Evolutionary conservation across 2,329 filamentous ascomycete genomes (phyloP), one percentile per base, ranked within the genome.

Genomic region (Xylariaceae sp.): DNA sequence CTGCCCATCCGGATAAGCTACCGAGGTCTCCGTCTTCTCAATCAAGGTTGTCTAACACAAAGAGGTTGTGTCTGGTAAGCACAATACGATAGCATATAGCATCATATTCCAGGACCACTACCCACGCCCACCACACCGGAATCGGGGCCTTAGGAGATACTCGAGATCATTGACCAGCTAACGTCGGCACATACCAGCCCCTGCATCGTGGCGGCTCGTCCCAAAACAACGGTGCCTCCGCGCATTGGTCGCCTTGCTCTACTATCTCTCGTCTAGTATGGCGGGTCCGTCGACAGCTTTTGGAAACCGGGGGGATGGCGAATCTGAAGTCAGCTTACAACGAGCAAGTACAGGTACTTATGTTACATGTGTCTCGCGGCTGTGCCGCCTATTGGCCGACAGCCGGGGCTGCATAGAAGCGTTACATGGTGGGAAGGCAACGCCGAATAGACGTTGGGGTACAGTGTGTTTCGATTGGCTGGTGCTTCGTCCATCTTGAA

Each of bases 311-410:
- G 22, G 7, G 22, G 7, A 27, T 27, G 22, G 22, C 4, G 22
- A 27, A 27, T 7, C 7, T 27, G 22, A 27, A 27, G 53, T 48
- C 53, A 55, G 53, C 49, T 53, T 55, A 55, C 50, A 42, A 44
- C 35, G 30, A 11, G 10, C 14, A 45, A 42, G 49, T 53, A 53
- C 45, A 36, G 19, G 19, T 53, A 53, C 51, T 45, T 39, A 5
- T 27, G 22, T 27, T 4, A 27, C 22, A 27, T 27, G 7, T 27
- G 22, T 27, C 22, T 27, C 36, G 30, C 50, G 42, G 45, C 48
- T 51, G 39, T 40, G 49, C 18, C 17, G 11, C 41, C 32, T 33
- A 47, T 44, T 43, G 31, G 33, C 42, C 39, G 40, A 44, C 36
- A 48, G 47, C 44, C 33, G 14, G 42, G 36, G 39, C 44, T 46